Evolutionary conservation across 31 red algal genomes (phyloP).

Genomic region (Asparagopsis taxiformis): DNA sequence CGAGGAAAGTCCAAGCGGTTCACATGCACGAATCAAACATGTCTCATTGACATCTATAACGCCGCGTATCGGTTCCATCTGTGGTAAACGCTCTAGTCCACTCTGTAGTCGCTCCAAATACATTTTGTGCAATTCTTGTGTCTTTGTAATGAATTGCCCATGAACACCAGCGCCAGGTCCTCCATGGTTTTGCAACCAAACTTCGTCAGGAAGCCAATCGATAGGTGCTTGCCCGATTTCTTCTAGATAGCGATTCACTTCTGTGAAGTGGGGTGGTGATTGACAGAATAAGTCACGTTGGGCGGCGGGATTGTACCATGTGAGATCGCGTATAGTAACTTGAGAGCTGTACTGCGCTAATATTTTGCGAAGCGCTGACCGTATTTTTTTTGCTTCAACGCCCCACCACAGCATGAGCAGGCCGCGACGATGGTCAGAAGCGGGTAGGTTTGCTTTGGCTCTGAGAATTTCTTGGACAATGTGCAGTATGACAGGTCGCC

Average conservation of each 20-base stretch:
- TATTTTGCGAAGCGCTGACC: neutral
- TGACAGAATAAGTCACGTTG: conserved; percentile 15
- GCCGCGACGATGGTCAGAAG: neutral
- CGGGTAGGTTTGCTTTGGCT: neutral
- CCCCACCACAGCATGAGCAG: conserved; percentile 26
- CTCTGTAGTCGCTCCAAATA: conserved; percentile 11
- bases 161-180: neutral
- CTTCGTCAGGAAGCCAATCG: conserved; percentile 11
- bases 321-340: neutral
- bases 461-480: conserved; percentile 5
- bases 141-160: conserved; percentile 12
- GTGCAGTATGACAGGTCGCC: conserved; percentile 17
- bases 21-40: neutral
- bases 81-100: conserved; percentile 2
- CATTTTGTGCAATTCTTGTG: conserved; percentile 11
- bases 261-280: neutral
- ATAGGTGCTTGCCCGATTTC: neutral
- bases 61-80: conserved; percentile 3
- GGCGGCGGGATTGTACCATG: conserved; percentile 7
- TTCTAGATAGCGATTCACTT: conserved; percentile 1
- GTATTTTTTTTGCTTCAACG: neutral
- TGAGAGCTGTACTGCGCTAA: neutral
- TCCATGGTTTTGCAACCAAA: neutral
- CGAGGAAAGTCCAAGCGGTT: conserved; percentile 2
- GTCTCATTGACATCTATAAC: neutral